Evolutionary conservation across 2,329 filamentous ascomycete species (phyloP).

Genomic region (Xenosphaeropsis pyriputrescens): DNA sequence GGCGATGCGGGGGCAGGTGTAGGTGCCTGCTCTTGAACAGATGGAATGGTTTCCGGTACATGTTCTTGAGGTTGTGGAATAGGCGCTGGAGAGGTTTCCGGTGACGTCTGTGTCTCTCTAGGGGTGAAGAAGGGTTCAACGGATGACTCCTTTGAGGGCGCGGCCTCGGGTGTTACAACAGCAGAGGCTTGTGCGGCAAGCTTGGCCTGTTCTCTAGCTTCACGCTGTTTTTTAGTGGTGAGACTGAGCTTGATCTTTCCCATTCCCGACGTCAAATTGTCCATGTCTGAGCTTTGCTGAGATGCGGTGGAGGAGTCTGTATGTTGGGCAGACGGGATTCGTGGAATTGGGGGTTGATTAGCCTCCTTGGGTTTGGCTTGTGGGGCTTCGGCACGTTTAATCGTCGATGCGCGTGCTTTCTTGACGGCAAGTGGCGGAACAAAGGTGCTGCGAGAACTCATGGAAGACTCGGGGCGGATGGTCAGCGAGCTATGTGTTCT

Average conservation of each 20-base stretch:
- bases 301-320: not conserved
- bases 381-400: slow-evolving; percentile 23
- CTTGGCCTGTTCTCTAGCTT: slow-evolving; percentile 27
- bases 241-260: slow-evolving; percentile 49
- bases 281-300: slow-evolving; percentile 23
- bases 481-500: slow-evolving; percentile 27
- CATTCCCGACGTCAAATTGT: slow-evolving; percentile 40
- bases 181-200: slow-evolving; percentile 4
- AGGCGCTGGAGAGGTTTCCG: not conserved
- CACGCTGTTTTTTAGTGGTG: slow-evolving; percentile 39
- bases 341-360: slow-evolving; percentile 6
- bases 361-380: slow-evolving; percentile 16
- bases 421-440: slow-evolving; percentile 32
- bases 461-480: slow-evolving; percentile 25
- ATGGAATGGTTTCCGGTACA: not conserved
- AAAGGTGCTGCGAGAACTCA: slow-evolving; percentile 23
- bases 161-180: slow-evolving; percentile 2
- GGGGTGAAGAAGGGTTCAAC: not conserved
- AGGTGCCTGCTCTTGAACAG: slow-evolving; percentile 1
- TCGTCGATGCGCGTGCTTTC: slow-evolving; percentile 38
- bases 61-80: not conserved
- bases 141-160: slow-evolving; percentile 1
- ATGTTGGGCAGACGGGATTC: slow-evolving; percentile 2
- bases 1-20: slow-evolving; percentile 5
- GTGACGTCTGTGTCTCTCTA: not conserved